Conservation (phyloP, 108 stramenopile genomes). For the Cyclotella baltica region DNA sequence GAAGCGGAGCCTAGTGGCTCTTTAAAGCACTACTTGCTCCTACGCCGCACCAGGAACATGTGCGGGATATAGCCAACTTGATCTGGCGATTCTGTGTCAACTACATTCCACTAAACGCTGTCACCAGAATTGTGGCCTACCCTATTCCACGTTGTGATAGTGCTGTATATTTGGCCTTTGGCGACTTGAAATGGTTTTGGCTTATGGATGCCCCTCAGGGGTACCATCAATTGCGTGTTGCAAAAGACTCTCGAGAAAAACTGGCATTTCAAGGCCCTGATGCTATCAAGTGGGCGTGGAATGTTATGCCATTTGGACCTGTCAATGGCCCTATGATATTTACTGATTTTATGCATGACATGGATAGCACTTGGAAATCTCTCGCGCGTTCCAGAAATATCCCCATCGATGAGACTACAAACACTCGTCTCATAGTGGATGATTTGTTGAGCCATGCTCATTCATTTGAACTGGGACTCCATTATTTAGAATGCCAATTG, state of each 20-base stretch:
- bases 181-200: too few relatives aligned
- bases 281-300: too few relatives aligned
- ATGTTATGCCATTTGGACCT: too few relatives aligned
- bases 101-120: background rate
- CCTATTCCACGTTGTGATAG: background rate
- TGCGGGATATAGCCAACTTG: background rate
- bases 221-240: background rate
- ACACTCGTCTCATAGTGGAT: constrained; percentile 1
- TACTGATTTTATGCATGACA: constrained; percentile 1
- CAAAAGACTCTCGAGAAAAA: background rate
- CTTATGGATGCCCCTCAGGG: too few relatives aligned
- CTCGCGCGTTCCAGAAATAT: background rate
- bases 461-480: too few relatives aligned
- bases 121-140: constrained; percentile 1
- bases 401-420: background rate
- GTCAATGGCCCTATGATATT: too few relatives aligned
- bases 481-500: too few relatives aligned
- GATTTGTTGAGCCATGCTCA: background rate
- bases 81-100: constrained; percentile 1
- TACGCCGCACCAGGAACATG: too few relatives aligned
- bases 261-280: too few relatives aligned
- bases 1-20: too few relatives aligned
- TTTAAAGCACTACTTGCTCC: constrained; percentile 5
- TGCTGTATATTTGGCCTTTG: too few relatives aligned
- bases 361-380: constrained; percentile 1